A percentile compares a stretch with the other conserved stretches of the same genome.
Evolutionary conservation across 2,329 filamentous ascomycete species (phyloP).

Genomic region (Aspergillus ochraceoroseus): DNA sequence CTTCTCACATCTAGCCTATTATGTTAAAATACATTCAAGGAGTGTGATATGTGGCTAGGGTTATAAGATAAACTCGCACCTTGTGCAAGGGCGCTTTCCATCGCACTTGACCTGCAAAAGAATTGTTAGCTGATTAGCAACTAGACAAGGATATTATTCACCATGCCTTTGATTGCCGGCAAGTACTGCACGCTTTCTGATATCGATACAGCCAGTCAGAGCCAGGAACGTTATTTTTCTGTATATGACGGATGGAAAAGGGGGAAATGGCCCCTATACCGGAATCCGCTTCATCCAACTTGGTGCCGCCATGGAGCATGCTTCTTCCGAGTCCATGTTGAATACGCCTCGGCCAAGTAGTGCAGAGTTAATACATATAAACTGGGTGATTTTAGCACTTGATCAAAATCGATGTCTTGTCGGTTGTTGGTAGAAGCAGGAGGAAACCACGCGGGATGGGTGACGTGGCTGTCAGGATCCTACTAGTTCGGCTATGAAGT

Average conservation of each 20-base stretch:
- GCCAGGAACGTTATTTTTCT: background rate
- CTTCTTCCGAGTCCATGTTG: constrained; percentile 24
- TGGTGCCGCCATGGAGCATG: constrained; percentile 21
- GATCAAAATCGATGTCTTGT: too few species aligned
- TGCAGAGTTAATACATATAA: background rate
- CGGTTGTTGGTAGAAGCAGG: too few species aligned
- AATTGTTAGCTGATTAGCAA: background rate
- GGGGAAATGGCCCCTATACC: too few species aligned
- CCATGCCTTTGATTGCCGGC: constrained; percentile 36
- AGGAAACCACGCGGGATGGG: too few species aligned
- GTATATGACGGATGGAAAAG: too few species aligned
- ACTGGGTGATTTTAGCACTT: too few species aligned
- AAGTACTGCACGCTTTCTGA: constrained; percentile 38
- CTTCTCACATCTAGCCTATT: constrained; percentile 28
- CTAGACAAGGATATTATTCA: background rate
- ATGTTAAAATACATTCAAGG: background rate
- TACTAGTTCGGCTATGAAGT: constrained; percentile 2
- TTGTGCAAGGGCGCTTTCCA: constrained; percentile 35
- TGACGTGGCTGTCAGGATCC: too few species aligned
- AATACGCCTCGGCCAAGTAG: background rate
- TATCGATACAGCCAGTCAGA: too few species aligned
- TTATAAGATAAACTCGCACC: constrained; percentile 18
- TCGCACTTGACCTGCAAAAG: constrained; percentile 34
- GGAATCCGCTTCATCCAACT: constrained; percentile 37
- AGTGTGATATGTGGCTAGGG: too few species aligned